A percentile compares a stretch with the other conserved stretches of the same genome.
phyloP scores from a whole-genome alignment of 257 asterid genomes.

The Marsdenia floribunda region DNA sequence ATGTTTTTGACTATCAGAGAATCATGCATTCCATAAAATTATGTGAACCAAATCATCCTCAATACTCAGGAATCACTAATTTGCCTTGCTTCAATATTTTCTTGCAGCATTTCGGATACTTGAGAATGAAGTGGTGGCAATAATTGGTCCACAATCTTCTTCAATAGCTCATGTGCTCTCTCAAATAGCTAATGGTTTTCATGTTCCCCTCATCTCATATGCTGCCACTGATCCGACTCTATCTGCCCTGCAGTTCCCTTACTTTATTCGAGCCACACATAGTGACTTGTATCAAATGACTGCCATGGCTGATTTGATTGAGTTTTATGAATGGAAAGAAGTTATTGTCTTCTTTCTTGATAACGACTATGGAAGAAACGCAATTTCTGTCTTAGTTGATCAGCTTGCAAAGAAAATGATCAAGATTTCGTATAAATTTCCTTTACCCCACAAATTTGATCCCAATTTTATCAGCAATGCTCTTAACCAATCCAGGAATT shows the following conservation, averaged over 20 bases:
- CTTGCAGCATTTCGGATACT: conserved; percentile 33
- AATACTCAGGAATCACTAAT: neutral
- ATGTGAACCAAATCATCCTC: neutral
- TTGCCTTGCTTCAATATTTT: conserved; percentile 7
- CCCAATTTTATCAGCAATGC: conserved; percentile 42
- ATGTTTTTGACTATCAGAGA: neutral
- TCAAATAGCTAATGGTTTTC: conserved; percentile 63
- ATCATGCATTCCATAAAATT: neutral
- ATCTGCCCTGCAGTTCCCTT: conserved; percentile 69
- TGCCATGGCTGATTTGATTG: conserved; percentile 60
- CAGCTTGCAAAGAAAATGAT: conserved; percentile 52
- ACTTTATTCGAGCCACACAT: conserved; percentile 67
- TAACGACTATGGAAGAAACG: conserved; percentile 83
- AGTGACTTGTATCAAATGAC: conserved; percentile 75
- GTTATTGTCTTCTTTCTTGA: conserved; percentile 59
- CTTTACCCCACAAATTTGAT: conserved; percentile 38
- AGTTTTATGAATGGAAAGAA: conserved; percentile 71
- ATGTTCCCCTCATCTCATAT: conserved; percentile 68
- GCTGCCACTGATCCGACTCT: conserved; percentile 93
- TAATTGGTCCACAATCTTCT: conserved; percentile 86
- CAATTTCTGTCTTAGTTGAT: conserved; percentile 57
- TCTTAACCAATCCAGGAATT: conserved; percentile 51
- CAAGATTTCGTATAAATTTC: conserved; percentile 53
- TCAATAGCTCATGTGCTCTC: conserved; percentile 67
- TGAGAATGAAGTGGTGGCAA: conserved; percentile 62